Evolutionary conservation across 2,329 filamentous ascomycete genomes (phyloP).

Genomic region (Penicillium verrucosum): DNA sequence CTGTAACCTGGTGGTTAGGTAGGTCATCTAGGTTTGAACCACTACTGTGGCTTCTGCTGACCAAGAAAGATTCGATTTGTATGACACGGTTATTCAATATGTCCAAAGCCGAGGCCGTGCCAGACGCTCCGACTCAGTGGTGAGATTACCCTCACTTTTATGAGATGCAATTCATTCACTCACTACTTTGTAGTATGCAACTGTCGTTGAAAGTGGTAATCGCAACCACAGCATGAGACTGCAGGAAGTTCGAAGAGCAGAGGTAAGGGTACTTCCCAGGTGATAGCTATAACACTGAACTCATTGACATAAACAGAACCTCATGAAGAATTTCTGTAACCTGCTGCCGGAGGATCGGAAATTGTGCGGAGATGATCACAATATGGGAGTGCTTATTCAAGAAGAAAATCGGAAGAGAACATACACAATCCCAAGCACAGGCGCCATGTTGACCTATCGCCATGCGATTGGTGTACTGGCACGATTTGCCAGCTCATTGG

Average conservation of each 20-base stretch:
- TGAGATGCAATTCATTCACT: neutral
- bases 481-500: constrained; percentile 69
- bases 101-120: constrained; percentile 89
- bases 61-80: constrained; percentile 72
- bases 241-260: constrained; percentile 47
- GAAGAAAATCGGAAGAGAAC: constrained; percentile 52
- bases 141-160: constrained; percentile 14
- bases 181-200: constrained; percentile 57
- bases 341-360: constrained; percentile 71
- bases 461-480: constrained; percentile 69
- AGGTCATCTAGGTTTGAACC: neutral
- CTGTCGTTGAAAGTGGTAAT: constrained; percentile 76
- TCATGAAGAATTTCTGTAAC: constrained; percentile 73
- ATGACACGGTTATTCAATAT: constrained; percentile 87
- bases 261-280: constrained; percentile 35
- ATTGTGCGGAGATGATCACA: constrained; percentile 58
- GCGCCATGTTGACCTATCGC: constrained; percentile 74
- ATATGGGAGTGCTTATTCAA: constrained; percentile 55
- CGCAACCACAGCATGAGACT: constrained; percentile 59
- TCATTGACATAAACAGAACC: constrained; percentile 8
- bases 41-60: constrained; percentile 9
- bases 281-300: neutral
- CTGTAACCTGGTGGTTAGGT: constrained; percentile 61
- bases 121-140: constrained; percentile 67
- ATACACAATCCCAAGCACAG: constrained; percentile 63